Evolutionary conservation across 352 stramenopile species (phyloP), one percentile per base, ranked within the genome.

Genomic region (Phytophthora pinifolia): DNA sequence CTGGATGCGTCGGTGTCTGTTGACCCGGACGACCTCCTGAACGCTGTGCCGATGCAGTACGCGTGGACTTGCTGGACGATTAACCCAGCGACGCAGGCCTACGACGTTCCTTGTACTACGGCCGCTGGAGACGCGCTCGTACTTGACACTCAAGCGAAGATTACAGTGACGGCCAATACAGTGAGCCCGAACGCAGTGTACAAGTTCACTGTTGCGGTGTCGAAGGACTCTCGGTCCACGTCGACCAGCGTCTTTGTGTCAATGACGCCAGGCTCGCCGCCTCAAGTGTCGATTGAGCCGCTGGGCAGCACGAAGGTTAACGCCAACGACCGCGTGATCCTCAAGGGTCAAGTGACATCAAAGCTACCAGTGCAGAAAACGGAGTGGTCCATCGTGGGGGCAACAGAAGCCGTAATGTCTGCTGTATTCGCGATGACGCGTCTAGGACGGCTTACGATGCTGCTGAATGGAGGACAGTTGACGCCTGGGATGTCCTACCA

Each of bases 141-240:
- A 3, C 20, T 85, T n/a, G 53, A 31, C 14, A 14, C 54, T 13
- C 59, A 52, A 12, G 56, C 59, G 10, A 81, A 78, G 33, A 53
- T 65, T 3, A 76, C 67, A 0, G 51, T 89, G 22, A 7, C 44
- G 1, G 72, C 75, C 1, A 79, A 77, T 33, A 73, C 58, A 22
- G 37, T 88, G 29, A 76, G 76, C 20, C 74, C 72, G 14, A 83
- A 76, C n/a, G 43, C 48, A 10, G 75, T 61, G 35, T 83, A 87
- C 55, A 75, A 81, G 42, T 84, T 88, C 38, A 76, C 66, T 9
- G 69, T 71, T 8, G 68, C 41, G 0, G 59, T 65, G 7, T 54
- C 56, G 15, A 87, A 89, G 37, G 70, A 76, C 15, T 67, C 65
- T 17, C 68, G 77, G 6, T 63, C 42, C 0, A 75, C 63, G 5